phyloP scores from a whole-genome alignment of 176 grass and related monocot species.

The Zoysia japonica region DNA sequence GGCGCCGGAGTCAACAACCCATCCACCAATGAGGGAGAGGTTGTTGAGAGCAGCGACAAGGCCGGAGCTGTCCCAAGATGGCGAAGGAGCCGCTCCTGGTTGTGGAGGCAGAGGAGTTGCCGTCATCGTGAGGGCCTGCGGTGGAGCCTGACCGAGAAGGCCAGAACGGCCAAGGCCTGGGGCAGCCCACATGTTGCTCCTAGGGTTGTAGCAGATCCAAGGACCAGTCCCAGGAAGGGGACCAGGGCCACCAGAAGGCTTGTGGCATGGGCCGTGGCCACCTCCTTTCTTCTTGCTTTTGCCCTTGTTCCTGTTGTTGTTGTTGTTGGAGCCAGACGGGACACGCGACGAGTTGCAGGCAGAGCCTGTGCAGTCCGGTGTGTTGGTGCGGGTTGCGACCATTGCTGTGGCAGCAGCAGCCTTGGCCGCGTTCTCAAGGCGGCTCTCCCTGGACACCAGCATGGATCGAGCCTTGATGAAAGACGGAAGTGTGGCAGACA shows the following conservation, averaged over 20 bases:
- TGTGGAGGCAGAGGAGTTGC: not conserved
- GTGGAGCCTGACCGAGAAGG: not conserved
- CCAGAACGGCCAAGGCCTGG: too few species aligned
- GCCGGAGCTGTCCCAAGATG: not conserved
- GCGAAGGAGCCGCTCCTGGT: too few species aligned
- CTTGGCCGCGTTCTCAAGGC: not conserved
- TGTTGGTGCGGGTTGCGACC: not conserved
- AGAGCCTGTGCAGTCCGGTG: not conserved
- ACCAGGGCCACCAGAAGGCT: not conserved
- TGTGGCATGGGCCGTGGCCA: not conserved
- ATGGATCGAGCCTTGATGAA: not conserved
- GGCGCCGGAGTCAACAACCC: not conserved
- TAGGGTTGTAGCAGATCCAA: too few species aligned
- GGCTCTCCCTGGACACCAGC: not conserved
- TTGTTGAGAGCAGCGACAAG: not conserved
- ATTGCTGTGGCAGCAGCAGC: not conserved
- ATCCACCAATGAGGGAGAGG: not conserved
- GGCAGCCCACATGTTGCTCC: too few species aligned
- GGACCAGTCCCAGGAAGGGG: not conserved
- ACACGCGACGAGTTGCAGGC: not conserved
- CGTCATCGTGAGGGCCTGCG: not conserved
- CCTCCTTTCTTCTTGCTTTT: not conserved
- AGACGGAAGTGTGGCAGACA: not conserved
- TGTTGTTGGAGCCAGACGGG: not conserved
- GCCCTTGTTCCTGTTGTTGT: too few species aligned